Percentiles rank a stretch among this genome's conserved stretches.
Evolutionary conservation across 2,329 filamentous ascomycete genomes (phyloP).

Genomic region (Alternaria solani): DNA sequence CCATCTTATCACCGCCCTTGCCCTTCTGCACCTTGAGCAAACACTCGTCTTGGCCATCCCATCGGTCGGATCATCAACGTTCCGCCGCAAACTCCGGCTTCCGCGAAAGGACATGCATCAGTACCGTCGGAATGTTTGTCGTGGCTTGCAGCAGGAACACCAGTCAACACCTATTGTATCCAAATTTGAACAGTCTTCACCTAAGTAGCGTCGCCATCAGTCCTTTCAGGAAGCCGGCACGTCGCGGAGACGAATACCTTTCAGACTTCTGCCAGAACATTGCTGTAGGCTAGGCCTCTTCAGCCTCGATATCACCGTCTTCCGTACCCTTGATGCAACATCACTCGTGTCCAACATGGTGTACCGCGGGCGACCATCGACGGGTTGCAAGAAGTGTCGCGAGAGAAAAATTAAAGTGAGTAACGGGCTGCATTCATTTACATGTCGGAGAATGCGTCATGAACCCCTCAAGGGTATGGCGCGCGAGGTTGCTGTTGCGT

Average conservation of each 20-base stretch:
- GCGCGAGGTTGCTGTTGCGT: not conserved
- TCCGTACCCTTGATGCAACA: not conserved
- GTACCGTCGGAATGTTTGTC: not conserved
- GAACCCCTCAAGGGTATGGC: not conserved
- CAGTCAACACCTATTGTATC: not conserved
- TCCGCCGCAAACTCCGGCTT: not conserved
- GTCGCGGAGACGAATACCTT: not conserved
- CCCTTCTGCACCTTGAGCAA: not conserved
- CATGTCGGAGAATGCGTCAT: not conserved
- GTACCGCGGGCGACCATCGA: slow-evolving; percentile 45
- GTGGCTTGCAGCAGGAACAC: not conserved
- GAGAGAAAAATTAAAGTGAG: slow-evolving; percentile 53
- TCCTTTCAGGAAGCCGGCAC: not conserved
- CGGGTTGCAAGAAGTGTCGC: slow-evolving; percentile 49
- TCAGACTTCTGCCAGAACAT: not conserved
- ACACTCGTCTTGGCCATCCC: not conserved
- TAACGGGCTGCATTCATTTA: not conserved
- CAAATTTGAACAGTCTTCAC: not conserved
- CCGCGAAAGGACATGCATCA: not conserved
- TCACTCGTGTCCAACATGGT: slow-evolving; percentile 33
- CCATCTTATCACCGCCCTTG: not conserved
- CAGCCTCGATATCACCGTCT: not conserved
- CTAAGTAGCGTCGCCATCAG: not conserved
- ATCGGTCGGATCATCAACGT: not conserved
- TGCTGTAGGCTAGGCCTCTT: not conserved